Evolutionary conservation across 805 yeast genomes (phyloP), one percentile per base, ranked within the genome.

Genomic region (Ogataea paradorogensis): DNA sequence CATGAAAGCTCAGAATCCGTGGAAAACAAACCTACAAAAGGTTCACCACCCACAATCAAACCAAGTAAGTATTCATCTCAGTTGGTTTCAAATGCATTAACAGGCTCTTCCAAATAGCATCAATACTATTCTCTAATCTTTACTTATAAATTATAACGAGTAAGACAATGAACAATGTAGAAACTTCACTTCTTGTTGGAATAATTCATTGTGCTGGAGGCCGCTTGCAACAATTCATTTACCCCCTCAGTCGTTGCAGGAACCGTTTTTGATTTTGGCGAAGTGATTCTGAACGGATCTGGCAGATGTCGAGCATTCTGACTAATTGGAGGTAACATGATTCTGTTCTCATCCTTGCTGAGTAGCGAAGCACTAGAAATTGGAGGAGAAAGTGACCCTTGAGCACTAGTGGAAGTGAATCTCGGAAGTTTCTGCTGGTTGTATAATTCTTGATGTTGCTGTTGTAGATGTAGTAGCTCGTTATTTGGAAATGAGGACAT

Each of bases 181-280:
- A 13, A 9, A 15, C 7, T 27, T 14, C 24, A 15, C 32, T 40
- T 44, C 35, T 47, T 50, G 7, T 27, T 18, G 11, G 35, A 42
- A 23, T 36, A 47, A 7, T 50, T 48, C 10, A 33, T 40, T 6
- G 43, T 29, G 15, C 31, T 41, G 10, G 51, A 45, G 11, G 57
- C 57, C 13, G 57, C 57, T 22, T 52, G 55, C 16, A 52, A 28
- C 27, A 52, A 30, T 2, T 49, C 57, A 30, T 30, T 45, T 11
- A 51, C 43, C 4, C 55, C 57, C 29, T 51, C 56, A n/a, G 44
- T 30, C 14, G 31, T 39, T 4, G 38, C 47, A 18, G 26, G 9
- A 4, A 25, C 38, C 18, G 35, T 8, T 11, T 38, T 38, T 9
- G 25, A 7, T 9, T 7, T 15, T 11, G 33, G 7, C 8, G 36